Evolutionary conservation across 2,329 filamentous ascomycete species (phyloP).

Genomic region (Lasiodiplodia sp.): DNA sequence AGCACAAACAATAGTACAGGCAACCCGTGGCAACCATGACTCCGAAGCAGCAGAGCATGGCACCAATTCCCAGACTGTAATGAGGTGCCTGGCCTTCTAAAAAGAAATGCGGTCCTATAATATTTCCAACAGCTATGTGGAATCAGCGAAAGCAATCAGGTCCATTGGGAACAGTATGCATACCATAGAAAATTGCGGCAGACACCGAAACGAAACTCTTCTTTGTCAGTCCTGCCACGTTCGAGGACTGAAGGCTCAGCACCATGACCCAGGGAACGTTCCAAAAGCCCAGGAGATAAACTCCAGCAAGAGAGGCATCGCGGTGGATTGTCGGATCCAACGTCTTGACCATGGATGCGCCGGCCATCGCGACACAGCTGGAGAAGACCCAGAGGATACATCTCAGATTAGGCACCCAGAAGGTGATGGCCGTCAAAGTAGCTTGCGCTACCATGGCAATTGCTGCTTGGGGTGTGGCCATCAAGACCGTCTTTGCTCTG

Average conservation of each 20-base stretch:
- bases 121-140: neutral
- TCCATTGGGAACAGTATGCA: too few relatives aligned
- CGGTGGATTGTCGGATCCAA: neutral
- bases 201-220: neutral
- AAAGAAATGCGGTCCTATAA: neutral
- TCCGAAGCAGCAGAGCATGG: neutral
- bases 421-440: neutral
- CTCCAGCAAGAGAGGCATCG: neutral
- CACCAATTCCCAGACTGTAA: neutral
- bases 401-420: neutral
- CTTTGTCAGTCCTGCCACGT: neutral
- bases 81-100: neutral
- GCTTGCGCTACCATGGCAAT: neutral
- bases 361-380: neutral
- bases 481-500: neutral
- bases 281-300: neutral
- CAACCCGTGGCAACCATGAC: neutral
- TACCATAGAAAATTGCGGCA: neutral
- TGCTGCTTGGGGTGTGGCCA: neutral
- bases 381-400: neutral
- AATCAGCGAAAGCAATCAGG: neutral
- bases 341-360: neutral
- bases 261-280: neutral
- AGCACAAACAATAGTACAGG: neutral
- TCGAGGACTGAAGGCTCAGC: neutral